Conservation (phyloP, 1,139 yeast genomes). For the Meyerozyma guilliermondii region DNA sequence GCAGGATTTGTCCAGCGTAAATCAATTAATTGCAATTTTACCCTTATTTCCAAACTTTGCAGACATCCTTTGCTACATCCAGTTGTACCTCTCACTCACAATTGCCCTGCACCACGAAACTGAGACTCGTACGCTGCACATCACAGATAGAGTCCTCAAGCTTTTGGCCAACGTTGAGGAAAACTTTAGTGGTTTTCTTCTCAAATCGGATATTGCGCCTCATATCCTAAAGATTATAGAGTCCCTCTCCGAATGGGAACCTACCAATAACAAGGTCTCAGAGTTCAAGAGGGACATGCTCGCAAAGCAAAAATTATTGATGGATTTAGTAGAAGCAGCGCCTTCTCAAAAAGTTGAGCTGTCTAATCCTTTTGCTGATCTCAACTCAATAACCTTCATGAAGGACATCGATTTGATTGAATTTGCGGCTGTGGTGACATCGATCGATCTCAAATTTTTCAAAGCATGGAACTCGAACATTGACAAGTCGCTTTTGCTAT, state of each 20-base stretch:
- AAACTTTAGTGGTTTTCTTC: constrained; percentile 35
- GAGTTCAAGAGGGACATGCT: constrained; percentile 30
- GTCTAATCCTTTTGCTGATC: constrained; percentile 27
- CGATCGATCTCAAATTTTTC: constrained; percentile 54
- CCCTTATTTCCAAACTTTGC: constrained; percentile 66
- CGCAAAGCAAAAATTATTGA: constrained; percentile 30
- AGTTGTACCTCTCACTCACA: constrained; percentile 16
- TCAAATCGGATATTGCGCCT: constrained; percentile 39
- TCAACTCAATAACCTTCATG: constrained; percentile 34
- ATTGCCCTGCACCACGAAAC: constrained; percentile 11
- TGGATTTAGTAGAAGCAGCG: constrained; percentile 22
- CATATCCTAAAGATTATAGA: constrained; percentile 32
- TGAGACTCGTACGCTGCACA: constrained; percentile 1
- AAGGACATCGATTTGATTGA: constrained; percentile 40
- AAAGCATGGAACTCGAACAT: constrained; percentile 70
- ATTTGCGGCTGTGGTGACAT: constrained; percentile 52
- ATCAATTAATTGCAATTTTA: constrained; percentile 48
- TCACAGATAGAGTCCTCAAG: constrained; percentile 13
- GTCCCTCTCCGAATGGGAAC: constrained; percentile 14
- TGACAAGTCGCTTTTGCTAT: constrained; percentile 38
- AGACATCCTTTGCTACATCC: constrained; percentile 39
- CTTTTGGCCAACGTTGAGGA: constrained; percentile 28
- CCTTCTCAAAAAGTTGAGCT: constrained; percentile 7
- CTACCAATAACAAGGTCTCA: constrained; percentile 6
- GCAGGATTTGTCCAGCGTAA: constrained; percentile 26